phyloP scores from a whole-genome alignment of 1,284 basidiomycete species.

The Microbotryomycetes sp. region DNA sequence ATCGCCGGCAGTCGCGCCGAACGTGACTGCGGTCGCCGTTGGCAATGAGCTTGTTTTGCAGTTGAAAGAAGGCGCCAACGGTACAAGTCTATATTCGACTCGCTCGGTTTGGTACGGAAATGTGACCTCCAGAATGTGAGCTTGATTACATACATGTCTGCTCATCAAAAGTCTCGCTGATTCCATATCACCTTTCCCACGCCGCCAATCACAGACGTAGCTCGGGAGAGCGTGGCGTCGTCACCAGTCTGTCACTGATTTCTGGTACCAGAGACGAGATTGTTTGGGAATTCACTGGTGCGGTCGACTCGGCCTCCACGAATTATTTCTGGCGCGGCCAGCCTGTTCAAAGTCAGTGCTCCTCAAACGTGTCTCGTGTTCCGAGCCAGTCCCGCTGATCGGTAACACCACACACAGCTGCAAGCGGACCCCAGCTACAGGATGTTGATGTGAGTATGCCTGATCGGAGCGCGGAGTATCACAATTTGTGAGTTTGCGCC shows the following conservation, averaged over 20 bases:
- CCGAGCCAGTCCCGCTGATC: background rate
- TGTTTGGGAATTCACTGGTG: conserved; percentile 72
- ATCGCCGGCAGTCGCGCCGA: background rate
- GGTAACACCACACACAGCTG: background rate
- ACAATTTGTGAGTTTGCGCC: conserved; percentile 20
- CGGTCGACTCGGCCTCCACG: background rate
- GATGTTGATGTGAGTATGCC: background rate
- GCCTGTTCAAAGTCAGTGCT: background rate
- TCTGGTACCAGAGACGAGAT: conserved; percentile 53
- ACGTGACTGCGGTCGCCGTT: background rate
- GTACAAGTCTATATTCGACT: conserved; percentile 68
- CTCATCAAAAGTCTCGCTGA: conserved; percentile 78
- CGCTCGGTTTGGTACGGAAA: conserved; percentile 72
- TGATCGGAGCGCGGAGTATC: background rate
- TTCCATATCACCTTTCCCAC: conserved; percentile 49
- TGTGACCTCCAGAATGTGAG: conserved; percentile 59
- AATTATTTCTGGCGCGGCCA: background rate
- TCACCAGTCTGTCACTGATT: background rate
- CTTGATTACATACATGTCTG: conserved; percentile 55
- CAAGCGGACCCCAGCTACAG: background rate
- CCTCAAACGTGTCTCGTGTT: no score
- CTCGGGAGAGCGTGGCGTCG: background rate
- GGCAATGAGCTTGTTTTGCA: background rate
- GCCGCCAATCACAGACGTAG: conserved; percentile 48
- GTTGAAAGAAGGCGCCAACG: conserved; percentile 40